Conservation (phyloP, 108 stramenopile species). For the Skeletonema costatum region DNA sequence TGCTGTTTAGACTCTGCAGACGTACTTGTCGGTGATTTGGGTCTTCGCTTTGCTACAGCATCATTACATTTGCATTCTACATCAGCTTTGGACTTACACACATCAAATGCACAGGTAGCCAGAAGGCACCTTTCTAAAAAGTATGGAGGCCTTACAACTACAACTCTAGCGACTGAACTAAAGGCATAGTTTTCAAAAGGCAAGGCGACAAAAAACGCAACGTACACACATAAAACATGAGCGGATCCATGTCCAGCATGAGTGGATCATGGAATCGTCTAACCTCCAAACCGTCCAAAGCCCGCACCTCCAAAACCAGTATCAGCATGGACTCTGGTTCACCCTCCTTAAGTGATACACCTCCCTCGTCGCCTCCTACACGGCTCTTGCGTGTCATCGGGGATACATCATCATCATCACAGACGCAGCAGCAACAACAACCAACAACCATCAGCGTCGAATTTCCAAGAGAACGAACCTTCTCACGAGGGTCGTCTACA, state of each 20-base stretch:
- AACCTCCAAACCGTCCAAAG: no score
- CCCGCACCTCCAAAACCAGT: not conserved
- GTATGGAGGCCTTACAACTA: no score
- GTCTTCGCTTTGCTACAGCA: no score
- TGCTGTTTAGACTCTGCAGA: no score
- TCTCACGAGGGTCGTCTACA: not conserved
- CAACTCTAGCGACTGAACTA: not conserved
- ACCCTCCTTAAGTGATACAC: not conserved
- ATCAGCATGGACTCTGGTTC: not conserved
- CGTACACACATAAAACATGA: not conserved
- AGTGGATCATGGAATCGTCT: not conserved
- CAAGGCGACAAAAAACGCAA: not conserved
- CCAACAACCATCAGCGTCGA: not conserved
- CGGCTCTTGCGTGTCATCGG: not conserved
- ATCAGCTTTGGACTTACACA: no score
- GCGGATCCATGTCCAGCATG: not conserved
- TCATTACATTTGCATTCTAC: no score
- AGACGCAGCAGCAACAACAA: not conserved
- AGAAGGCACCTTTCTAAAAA: no score
- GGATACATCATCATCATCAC: not conserved
- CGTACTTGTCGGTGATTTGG: no score
- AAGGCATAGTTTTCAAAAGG: no score
- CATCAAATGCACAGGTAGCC: no score
- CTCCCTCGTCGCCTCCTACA: not conserved
- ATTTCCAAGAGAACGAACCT: not conserved